Evolutionary conservation across 2,329 filamentous ascomycete genomes (phyloP).

Genomic region (Tricladium varicosporioides): DNA sequence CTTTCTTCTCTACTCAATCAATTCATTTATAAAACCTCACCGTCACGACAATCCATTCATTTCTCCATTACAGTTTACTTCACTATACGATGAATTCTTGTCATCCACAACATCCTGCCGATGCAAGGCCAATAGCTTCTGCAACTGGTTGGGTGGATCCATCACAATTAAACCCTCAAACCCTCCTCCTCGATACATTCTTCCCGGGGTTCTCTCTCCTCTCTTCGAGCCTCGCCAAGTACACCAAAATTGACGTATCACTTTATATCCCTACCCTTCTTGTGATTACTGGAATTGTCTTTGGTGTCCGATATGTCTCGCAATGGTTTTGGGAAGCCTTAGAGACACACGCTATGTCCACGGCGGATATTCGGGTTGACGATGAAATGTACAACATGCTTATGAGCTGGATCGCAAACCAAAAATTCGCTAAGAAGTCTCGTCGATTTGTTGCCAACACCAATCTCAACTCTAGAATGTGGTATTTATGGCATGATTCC

Average conservation of each 20-base stretch:
- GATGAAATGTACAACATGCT: constrained; percentile 73
- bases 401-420: constrained; percentile 66
- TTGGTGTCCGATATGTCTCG: constrained; percentile 53
- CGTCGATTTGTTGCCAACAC: constrained; percentile 66
- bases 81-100: constrained; percentile 8
- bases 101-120: not conserved
- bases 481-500: constrained; percentile 44
- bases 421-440: constrained; percentile 57
- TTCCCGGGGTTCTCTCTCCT: constrained; percentile 64
- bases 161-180: constrained; percentile 33
- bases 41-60: not conserved
- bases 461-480: constrained; percentile 52
- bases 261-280: constrained; percentile 60
- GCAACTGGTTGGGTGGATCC: constrained; percentile 1
- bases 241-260: constrained; percentile 60
- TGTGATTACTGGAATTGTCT: constrained; percentile 45
- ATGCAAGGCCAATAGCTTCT: not conserved
- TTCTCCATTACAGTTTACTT: not conserved
- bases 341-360: constrained; percentile 59
- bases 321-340: constrained; percentile 47
- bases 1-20: no score
- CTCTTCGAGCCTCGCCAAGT: constrained; percentile 50
- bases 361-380: constrained; percentile 63
- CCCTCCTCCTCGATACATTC: constrained; percentile 53
- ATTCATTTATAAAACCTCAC: no score